Base-by-base conservation (phyloP, 495 filamentous ascomycete species). In the Aspergillus ellipticus region DNA sequence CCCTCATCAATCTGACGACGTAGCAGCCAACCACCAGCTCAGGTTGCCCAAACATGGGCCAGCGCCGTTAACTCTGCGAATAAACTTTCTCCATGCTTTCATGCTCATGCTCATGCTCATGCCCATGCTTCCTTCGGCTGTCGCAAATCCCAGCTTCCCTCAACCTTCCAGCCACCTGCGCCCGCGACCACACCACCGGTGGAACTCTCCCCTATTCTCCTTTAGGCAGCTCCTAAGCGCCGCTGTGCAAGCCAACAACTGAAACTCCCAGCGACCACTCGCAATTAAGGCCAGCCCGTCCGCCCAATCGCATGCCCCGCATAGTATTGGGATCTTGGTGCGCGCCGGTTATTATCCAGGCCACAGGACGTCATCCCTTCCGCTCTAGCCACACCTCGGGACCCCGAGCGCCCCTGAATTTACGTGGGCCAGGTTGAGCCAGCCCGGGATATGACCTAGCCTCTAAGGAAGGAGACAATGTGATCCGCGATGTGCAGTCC, bases 381-480 rank as follows among this genome's bases (percentile, higher is more conserved):
- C 43, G 22, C 29, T 54, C 42, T 33, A 39, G 26, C 45, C 42
- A 42, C 33, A 49, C 45, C 15, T 42, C 19, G 17, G 28, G 37
- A 46, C 52, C 41, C 51, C 51, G 51, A 53, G 51, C 49, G 17
- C 55, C 55, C 55, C 56, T 58, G 50, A 54, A 48, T 43, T 31
- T 47, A 42, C 39, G 46, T 51, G 33, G 47, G 24, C 46, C 24
- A 42, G 33, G 21, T 29, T 28, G 20, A 45, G 22, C 24, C 9
- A 29, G 33, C 42, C 51, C 35, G n/a, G 42, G 46, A 43, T 10
- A 17, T 16, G 45, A 16, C 24, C 24, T 28, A 7, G 24, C 4
- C 3, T 43, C 37, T 26, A 45, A n/a, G 20, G 10, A 29, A 48
- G 21, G 45, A 24, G 13, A 48, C 45, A 48, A 28, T 24, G 22